Evolutionary conservation across 2,329 filamentous ascomycete genomes (phyloP).

Genomic region (Pseudogymnoascus sp.): DNA sequence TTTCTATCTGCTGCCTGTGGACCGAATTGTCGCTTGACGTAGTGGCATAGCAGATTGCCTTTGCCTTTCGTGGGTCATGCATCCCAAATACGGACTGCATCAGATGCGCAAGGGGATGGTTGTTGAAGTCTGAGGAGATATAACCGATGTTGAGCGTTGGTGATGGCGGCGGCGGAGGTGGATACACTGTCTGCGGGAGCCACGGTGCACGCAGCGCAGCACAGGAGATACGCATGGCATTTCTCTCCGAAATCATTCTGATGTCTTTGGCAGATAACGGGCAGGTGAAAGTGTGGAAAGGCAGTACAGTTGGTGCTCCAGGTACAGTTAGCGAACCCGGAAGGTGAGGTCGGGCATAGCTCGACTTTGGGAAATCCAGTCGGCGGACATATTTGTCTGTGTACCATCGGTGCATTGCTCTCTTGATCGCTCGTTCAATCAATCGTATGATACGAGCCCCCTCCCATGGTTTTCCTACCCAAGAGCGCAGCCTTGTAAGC

Average conservation of each 20-base stretch:
- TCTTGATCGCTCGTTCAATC: slow-evolving; percentile 73
- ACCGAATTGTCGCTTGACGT: slow-evolving; percentile 82
- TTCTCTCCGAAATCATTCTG: slow-evolving; percentile 87
- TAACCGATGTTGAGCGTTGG: slow-evolving; percentile 90
- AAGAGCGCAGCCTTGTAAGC: slow-evolving; percentile 36
- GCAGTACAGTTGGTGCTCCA: slow-evolving; percentile 84
- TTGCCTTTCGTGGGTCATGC: slow-evolving; percentile 64
- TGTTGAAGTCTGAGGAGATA: slow-evolving; percentile 97
- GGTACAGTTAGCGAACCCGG: slow-evolving; percentile 69
- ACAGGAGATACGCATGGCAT: slow-evolving; percentile 85
- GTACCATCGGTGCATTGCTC: slow-evolving; percentile 79
- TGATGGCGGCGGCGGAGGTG: slow-evolving; percentile 73
- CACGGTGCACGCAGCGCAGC: slow-evolving; percentile 81
- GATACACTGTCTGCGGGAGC: slow-evolving; percentile 72
- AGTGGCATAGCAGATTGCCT: slow-evolving; percentile 92
- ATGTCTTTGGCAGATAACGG: slow-evolving; percentile 87
- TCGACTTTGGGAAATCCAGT: slow-evolving; percentile 44
- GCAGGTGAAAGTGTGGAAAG: slow-evolving; percentile 96
- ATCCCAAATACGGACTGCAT: slow-evolving; percentile 99
- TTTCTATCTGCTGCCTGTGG: slow-evolving; percentile 87
- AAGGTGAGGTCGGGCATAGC: slow-evolving; percentile 65
- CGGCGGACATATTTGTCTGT: slow-evolving; percentile 64
- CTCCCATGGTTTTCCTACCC: slow-evolving; percentile 77
- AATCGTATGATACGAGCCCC: slow-evolving; percentile 77
- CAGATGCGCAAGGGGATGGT: slow-evolving; percentile 90